Percentiles rank a stretch among this genome's conserved stretches.
These are phyloP conservation scores for Dacryopinax primogenitus DNA, from an alignment of 768 basidiomycete genomes.

Conservation along the genomic window DNA sequence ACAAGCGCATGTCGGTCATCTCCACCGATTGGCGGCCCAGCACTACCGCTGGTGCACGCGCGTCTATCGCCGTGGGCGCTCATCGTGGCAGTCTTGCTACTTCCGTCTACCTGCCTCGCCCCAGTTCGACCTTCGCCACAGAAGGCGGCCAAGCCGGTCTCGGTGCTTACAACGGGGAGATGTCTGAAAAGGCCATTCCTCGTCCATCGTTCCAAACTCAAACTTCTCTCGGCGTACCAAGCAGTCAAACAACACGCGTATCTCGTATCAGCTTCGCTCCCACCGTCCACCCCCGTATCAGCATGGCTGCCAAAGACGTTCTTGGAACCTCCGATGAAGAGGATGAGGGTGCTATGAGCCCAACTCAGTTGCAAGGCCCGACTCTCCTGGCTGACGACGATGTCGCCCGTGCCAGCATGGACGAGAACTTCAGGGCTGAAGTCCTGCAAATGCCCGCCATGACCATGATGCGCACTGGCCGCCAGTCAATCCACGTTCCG, in stretches of 20 bases:
- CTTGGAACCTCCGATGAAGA: slow-evolving; percentile 8
- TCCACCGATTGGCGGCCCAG: slow-evolving; percentile 66
- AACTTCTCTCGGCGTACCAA: slow-evolving; percentile 1
- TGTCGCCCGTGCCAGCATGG: slow-evolving; percentile 32
- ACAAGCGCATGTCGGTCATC: slow-evolving; percentile 67
- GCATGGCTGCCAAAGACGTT: slow-evolving; percentile 11
- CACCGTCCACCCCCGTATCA: slow-evolving; percentile 30
- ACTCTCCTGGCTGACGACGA: slow-evolving; percentile 32
- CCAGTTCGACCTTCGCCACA: slow-evolving; percentile 32
- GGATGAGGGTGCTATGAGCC: slow-evolving; percentile 26
- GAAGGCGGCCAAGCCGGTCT: slow-evolving; percentile 36
- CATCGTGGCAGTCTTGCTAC: slow-evolving; percentile 12
- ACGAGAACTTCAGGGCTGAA: slow-evolving; percentile 25
- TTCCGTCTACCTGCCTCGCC: slow-evolving; percentile 36
- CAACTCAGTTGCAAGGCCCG: slow-evolving; percentile 35
- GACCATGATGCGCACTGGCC: slow-evolving; percentile 58
- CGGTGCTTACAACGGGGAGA: slow-evolving; percentile 25
- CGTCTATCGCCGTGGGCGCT: slow-evolving; percentile 38
- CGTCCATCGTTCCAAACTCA: slow-evolving; percentile 11
- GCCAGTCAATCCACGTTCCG: slow-evolving; percentile 24
- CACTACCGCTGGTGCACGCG: slow-evolving; percentile 53
- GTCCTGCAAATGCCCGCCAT: slow-evolving; percentile 44
- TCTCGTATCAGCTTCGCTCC: slow-evolving; percentile 34
- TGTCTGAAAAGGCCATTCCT: slow-evolving; percentile 1
- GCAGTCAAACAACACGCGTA: slow-evolving; percentile 27